These are phyloP conservation scores for Crassisporium funariophilum DNA, from an alignment of 768 basidiomycete species.

Conservation along the genomic window DNA sequence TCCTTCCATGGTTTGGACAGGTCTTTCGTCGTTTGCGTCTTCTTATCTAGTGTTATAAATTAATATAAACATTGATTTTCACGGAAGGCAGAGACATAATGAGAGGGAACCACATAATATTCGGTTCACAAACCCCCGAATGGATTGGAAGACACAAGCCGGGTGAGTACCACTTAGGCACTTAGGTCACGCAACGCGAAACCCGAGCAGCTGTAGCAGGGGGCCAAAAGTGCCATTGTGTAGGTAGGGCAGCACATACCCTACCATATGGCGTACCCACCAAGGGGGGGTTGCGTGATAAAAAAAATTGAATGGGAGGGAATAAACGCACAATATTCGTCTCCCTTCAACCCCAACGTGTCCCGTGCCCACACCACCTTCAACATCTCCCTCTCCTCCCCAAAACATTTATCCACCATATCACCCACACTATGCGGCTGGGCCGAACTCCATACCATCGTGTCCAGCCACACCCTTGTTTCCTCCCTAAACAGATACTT, in stretches of 20 bases:
- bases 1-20: conserved; percentile 66
- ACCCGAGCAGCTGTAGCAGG: no score
- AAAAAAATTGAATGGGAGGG: no score
- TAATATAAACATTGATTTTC: not conserved
- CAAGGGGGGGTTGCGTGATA: no score
- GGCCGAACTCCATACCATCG: conserved; percentile 90
- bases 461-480: conserved; percentile 71
- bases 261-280: no score
- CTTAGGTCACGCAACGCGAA: no score
- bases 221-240: no score
- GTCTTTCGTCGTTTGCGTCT: conserved; percentile 70
- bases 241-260: no score
- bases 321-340: conserved; percentile 63
- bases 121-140: not conserved
- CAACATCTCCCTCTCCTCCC: conserved; percentile 39
- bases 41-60: no score
- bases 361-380: conserved; percentile 80
- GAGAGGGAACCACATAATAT: not conserved
- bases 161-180: no score
- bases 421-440: conserved; percentile 77
- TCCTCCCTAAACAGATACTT: conserved; percentile 62
- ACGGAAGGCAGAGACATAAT: no score
- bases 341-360: conserved; percentile 63
- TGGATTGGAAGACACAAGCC: no score
- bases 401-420: conserved; percentile 72